phyloP scores from a whole-genome alignment of 352 stramenopile genomes.

The Albugo candida region DNA sequence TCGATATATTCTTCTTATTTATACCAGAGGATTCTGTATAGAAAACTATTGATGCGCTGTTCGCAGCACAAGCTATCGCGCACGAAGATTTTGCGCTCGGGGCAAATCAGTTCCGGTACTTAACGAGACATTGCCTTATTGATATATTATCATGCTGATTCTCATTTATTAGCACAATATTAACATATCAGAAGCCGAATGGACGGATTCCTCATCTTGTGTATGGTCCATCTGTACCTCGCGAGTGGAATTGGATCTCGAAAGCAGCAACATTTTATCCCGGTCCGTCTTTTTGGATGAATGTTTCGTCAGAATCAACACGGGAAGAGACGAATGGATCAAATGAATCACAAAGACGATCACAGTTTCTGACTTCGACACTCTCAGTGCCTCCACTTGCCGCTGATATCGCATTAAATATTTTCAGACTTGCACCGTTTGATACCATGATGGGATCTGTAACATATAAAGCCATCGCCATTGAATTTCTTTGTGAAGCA shows the following conservation, averaged over 20 bases:
- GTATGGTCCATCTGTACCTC: conserved; percentile 52
- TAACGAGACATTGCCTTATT: not conserved
- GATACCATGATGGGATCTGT: conserved; percentile 44
- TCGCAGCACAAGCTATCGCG: conserved; percentile 58
- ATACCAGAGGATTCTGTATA: conserved; percentile 2
- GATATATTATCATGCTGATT: not conserved
- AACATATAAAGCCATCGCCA: conserved; percentile 26
- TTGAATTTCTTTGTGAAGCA: conserved; percentile 50
- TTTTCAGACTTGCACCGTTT: conserved; percentile 63
- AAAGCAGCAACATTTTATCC: conserved; percentile 58
- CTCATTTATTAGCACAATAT: conserved; percentile 17
- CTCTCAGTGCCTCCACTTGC: conserved; percentile 51
- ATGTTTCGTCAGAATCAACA: not conserved
- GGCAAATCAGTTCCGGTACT: conserved; percentile 34
- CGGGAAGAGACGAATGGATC: not conserved
- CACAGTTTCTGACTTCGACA: conserved; percentile 20
- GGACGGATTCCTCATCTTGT: conserved; percentile 48
- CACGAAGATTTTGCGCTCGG: conserved; percentile 54
- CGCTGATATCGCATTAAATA: conserved; percentile 60
- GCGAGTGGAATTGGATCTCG: conserved; percentile 21
- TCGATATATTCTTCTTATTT: not conserved
- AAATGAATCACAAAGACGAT: not conserved
- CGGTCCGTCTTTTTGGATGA: conserved; percentile 48
- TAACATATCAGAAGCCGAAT: conserved; percentile 31
- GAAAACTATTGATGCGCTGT: conserved; percentile 56